phyloP scores from a whole-genome alignment of 441 rosid genomes.

The Pelargonium fulgidum region DNA sequence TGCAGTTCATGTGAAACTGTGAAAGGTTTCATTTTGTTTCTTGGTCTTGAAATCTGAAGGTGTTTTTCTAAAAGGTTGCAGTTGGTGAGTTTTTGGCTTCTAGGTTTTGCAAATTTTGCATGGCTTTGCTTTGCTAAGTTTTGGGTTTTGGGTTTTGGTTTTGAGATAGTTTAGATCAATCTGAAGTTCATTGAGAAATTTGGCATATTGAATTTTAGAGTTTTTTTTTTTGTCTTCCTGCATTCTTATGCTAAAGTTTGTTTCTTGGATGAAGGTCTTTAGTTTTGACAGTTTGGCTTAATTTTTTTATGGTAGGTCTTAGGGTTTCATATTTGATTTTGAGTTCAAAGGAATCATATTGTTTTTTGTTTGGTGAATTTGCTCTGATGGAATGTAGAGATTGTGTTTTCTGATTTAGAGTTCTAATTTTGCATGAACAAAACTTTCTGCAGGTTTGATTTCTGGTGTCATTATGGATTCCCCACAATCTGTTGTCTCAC shows the following conservation, averaged over 20 bases:
- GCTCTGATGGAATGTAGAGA: constrained; percentile 6
- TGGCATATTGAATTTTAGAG: too few species aligned
- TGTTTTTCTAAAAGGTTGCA: constrained; percentile 2
- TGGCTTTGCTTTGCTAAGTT: constrained; percentile 11
- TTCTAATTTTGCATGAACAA: constrained; percentile 1
- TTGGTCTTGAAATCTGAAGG: constrained; percentile 5
- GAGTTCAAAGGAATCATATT: constrained; percentile 6
- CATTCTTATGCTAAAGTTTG: too few species aligned
- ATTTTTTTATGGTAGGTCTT: too few species aligned
- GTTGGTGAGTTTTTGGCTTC: not conserved
- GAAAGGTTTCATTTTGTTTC: constrained; percentile 6
- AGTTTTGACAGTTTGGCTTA: too few species aligned
- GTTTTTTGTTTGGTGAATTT: not conserved
- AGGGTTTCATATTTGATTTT: not conserved
- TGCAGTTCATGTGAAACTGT: not conserved
- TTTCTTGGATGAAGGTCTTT: too few species aligned
- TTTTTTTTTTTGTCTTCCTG: too few species aligned
- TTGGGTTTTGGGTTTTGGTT: constrained; percentile 5
- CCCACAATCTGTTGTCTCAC: constrained; percentile 90
- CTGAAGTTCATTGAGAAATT: too few species aligned
- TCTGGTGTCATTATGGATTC: constrained; percentile 62
- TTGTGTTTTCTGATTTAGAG: constrained; percentile 3
- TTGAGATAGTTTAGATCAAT: too few species aligned
- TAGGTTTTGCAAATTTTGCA: constrained; percentile 14
- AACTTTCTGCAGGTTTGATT: constrained; percentile 25